Conservation (phyloP, 805 yeast genomes). For the Maudiozyma turicensis region DNA sequence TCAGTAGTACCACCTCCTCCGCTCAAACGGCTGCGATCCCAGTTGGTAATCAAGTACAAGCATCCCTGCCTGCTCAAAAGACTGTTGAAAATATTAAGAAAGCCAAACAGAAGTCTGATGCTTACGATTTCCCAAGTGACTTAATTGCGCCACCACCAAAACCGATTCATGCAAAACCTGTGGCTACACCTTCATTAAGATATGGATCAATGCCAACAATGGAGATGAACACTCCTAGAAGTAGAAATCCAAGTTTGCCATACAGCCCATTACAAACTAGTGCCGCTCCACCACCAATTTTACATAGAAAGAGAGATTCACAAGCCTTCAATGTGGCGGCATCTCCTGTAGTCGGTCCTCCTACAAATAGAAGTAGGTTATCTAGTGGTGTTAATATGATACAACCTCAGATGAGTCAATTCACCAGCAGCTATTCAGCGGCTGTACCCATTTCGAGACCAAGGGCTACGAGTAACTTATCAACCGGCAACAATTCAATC, state of each 20-base stretch:
- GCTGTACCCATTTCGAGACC: background rate
- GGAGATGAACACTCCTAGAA: background rate
- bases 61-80: conserved; percentile 7
- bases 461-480: background rate
- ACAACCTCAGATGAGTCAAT: background rate
- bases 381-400: background rate
- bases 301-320: background rate
- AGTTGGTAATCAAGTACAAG: background rate
- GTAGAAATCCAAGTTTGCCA: background rate
- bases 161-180: conserved; percentile 31
- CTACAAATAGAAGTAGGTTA: background rate
- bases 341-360: background rate
- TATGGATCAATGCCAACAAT: conserved; percentile 2
- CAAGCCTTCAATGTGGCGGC: background rate
- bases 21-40: background rate
- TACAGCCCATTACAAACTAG: background rate
- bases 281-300: background rate
- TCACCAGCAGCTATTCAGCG: background rate
- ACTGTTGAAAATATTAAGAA: conserved; percentile 30
- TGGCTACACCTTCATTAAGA: conserved; percentile 10
- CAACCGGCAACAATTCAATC: background rate
- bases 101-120: conserved; percentile 59
- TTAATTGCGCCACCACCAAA: conserved; percentile 35
- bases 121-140: conserved; percentile 63
- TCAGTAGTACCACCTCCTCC: background rate